Conservation (phyloP, 495 filamentous ascomycete genomes). For the Trichoderma virens region DNA sequence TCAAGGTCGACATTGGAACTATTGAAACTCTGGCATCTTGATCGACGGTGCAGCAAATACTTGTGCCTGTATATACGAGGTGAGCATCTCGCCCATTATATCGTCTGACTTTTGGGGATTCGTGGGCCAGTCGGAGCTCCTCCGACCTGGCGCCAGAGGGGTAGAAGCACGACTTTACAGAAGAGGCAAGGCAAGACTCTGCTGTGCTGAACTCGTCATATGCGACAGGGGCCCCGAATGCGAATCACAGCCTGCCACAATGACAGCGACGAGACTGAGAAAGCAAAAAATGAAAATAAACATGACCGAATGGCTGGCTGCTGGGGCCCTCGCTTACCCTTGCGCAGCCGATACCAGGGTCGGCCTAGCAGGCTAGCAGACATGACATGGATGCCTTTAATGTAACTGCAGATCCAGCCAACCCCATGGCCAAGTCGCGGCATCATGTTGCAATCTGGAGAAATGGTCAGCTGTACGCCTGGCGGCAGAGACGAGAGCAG, state of each 20-base stretch:
- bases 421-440: background rate
- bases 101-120: background rate
- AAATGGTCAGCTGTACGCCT: no score
- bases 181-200: background rate
- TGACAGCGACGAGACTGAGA: background rate
- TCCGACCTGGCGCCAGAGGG: background rate
- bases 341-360: background rate
- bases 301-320: background rate
- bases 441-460: background rate
- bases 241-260: constrained; percentile 8
- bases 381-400: background rate
- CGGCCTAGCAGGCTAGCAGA: no score
- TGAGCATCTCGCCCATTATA: background rate
- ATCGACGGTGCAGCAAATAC: background rate
- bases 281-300: background rate
- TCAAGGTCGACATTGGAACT: background rate
- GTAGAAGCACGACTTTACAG: background rate
- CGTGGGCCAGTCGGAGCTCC: constrained; percentile 2
- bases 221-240: background rate
- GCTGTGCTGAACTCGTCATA: background rate
- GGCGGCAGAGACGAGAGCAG: background rate
- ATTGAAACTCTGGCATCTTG: background rate
- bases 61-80: background rate
- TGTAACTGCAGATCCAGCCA: constrained; percentile 6
- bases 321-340: background rate